Base-by-base conservation (phyloP, 164 flowering plant genomes). In the Saururus chinensis region DNA sequence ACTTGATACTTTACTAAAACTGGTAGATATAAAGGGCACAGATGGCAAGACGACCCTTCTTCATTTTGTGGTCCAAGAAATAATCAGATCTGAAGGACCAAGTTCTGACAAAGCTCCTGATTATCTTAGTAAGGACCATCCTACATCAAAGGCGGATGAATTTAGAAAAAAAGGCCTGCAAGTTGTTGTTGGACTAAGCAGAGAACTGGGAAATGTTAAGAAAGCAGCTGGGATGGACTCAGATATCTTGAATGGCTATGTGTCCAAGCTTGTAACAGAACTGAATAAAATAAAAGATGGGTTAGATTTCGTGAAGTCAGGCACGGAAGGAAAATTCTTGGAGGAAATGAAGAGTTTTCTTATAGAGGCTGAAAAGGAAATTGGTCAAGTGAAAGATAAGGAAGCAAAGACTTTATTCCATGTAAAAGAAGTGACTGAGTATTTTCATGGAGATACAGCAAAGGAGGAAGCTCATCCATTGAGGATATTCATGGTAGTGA, bases 61-160 rank as follows among this genome's bases (percentile, higher is more conserved):
- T 9, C 99, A 93, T 69, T 93, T 93, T 75, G 99, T 93, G 55
- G 99, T 93, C 40, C 99, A 93, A 79, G 97, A 93, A 79, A 90
- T 93, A 30, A 82, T 83, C 51, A 76, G 92, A 70, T 82, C 96
- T 21, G 95, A 87, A 74, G 90, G 84, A 30, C 35, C 71, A 26
- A 74, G 63, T 60, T 57, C 79, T 49, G 77, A 76, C 41, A 57
- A 74, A 42, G 61, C 72, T 41, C 60, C 60, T 51, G 77, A 77
- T 60, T 75, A 64, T 67, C 73, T 66, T 19, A 68, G 68, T 49
- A 65, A 67, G 69, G 16, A 56, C 16, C 68, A 69, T 20, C 40
- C 74, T 0, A 70, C 62, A 30, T 54, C 60, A 59, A 85, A 76
- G 68, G 84, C 83, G 45, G 85, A 84, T 20, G 82, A 77, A 30